These are phyloP conservation scores for Basipetospora chlamydospora DNA, from an alignment of 2,329 filamentous ascomycete species.

Conservation along the genomic window DNA sequence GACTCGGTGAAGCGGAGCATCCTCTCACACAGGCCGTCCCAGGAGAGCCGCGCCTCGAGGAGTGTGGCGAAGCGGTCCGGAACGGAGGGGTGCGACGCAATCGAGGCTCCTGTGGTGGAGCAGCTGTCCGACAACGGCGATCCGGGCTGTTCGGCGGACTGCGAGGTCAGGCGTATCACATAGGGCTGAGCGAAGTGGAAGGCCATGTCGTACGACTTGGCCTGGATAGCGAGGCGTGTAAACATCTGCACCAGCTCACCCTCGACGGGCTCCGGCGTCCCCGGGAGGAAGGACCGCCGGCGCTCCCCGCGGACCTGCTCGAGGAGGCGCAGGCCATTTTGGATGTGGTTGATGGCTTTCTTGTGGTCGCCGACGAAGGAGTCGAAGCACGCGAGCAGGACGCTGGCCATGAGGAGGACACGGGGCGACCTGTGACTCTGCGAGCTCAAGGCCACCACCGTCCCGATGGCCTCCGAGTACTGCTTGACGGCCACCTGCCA, in stretches of 20 bases:
- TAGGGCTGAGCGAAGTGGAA: slow-evolving; percentile 51
- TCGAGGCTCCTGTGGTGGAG: slow-evolving; percentile 19
- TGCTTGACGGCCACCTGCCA: slow-evolving; percentile 46
- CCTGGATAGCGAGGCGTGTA: slow-evolving; percentile 47
- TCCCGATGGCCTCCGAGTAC: slow-evolving; percentile 41
- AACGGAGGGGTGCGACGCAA: neutral
- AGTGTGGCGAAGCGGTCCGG: slow-evolving; percentile 1
- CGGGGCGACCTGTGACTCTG: slow-evolving; percentile 31
- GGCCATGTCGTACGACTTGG: slow-evolving; percentile 54
- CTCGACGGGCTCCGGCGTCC: slow-evolving; percentile 29
- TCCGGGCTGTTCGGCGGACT: neutral
- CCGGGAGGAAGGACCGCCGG: slow-evolving; percentile 9
- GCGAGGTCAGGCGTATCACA: slow-evolving; percentile 34
- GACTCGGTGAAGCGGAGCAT: slow-evolving; percentile 45
- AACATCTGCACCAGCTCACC: slow-evolving; percentile 49
- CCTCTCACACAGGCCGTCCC: slow-evolving; percentile 40
- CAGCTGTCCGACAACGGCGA: slow-evolving; percentile 28
- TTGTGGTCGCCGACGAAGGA: slow-evolving; percentile 50
- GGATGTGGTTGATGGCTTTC: slow-evolving; percentile 47
- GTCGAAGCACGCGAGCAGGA: slow-evolving; percentile 54
- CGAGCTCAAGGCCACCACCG: slow-evolving; percentile 29
- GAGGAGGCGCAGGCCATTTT: slow-evolving; percentile 39
- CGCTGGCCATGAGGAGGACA: slow-evolving; percentile 47
- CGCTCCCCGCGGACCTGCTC: slow-evolving; percentile 35
- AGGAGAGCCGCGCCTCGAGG: slow-evolving; percentile 38